Evolutionary conservation across 306 rosid genomes (phyloP).

Genomic region (Vicia sativa): DNA sequence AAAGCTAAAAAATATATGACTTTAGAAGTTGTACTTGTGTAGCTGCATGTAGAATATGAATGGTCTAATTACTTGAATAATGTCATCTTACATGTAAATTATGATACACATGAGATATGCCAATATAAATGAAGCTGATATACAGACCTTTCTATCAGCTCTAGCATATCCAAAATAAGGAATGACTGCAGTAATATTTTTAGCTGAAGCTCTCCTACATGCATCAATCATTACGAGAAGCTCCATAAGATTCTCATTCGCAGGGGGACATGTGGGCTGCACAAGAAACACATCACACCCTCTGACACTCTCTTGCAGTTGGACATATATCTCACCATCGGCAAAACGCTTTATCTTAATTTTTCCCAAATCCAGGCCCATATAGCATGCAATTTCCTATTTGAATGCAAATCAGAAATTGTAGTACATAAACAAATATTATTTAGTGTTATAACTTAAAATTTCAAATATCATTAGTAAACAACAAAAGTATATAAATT

Average conservation of each 20-base stretch:
- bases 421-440: constrained; percentile 6
- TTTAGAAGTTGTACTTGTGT: neutral
- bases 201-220: constrained; percentile 95
- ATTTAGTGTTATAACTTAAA: neutral
- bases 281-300: constrained; percentile 95
- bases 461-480: constrained; percentile 22
- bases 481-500: constrained; percentile 10
- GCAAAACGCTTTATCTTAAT: constrained; percentile 95
- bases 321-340: constrained; percentile 94
- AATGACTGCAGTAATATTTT: constrained; percentile 91
- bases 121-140: constrained; percentile 9
- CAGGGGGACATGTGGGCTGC: constrained; percentile 98
- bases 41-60: constrained; percentile 17
- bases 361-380: constrained; percentile 89
- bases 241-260: constrained; percentile 94
- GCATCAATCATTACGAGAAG: constrained; percentile 94
- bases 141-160: constrained; percentile 90
- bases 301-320: constrained; percentile 95
- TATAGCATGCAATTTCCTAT: constrained; percentile 92
- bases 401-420: constrained; percentile 26
- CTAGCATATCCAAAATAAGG: constrained; percentile 98
- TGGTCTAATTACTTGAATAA: constrained; percentile 1
- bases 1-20: constrained; percentile 12
- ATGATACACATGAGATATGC: constrained; percentile 2
- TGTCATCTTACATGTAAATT: constrained; percentile 6